A percentile compares a stretch with the other conserved stretches of the same genome.
phyloP scores from a whole-genome alignment of 768 basidiomycete genomes.

The Kwoniella shandongensis region DNA sequence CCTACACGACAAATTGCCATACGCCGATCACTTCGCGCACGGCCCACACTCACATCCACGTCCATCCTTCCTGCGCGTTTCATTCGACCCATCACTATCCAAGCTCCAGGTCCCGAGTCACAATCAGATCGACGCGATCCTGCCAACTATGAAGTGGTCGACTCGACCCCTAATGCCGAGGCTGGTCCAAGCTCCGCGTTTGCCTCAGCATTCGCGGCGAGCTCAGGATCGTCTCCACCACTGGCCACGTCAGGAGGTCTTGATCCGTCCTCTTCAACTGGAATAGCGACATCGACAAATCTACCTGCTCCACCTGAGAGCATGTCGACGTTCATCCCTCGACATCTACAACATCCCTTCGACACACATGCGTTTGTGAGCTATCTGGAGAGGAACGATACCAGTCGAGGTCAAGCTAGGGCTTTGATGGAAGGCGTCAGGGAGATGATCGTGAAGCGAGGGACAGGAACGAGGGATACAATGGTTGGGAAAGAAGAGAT shows the following conservation, averaged over 20 bases:
- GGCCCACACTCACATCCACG: not conserved
- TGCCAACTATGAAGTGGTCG: conserved; percentile 2
- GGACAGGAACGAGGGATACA: conserved; percentile 39
- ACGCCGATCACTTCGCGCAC: not conserved
- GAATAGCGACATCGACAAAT: conserved; percentile 11
- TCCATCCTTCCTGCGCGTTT: conserved; percentile 4
- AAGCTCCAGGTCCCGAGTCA: not conserved
- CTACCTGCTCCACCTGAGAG: conserved; percentile 21
- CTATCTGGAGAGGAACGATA: conserved; percentile 50
- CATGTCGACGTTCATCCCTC: conserved; percentile 9
- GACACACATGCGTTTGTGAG: conserved; percentile 56
- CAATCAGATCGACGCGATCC: not conserved
- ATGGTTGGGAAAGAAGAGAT: conserved; percentile 54
- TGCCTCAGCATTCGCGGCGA: no score
- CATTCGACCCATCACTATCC: conserved; percentile 6
- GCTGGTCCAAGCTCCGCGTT: conserved; percentile 2
- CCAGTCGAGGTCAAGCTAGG: conserved; percentile 35
- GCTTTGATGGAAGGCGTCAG: conserved; percentile 53
- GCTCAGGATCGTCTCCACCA: no score
- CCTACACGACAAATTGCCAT: not conserved
- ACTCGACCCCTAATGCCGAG: not conserved
- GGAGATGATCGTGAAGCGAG: conserved; percentile 46
- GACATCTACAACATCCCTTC: conserved; percentile 52
- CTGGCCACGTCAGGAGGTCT: not conserved
- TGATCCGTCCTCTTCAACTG: not conserved